Evolutionary conservation across 306 rosid genomes (phyloP).

Genomic region (Datisca glomerata): DNA sequence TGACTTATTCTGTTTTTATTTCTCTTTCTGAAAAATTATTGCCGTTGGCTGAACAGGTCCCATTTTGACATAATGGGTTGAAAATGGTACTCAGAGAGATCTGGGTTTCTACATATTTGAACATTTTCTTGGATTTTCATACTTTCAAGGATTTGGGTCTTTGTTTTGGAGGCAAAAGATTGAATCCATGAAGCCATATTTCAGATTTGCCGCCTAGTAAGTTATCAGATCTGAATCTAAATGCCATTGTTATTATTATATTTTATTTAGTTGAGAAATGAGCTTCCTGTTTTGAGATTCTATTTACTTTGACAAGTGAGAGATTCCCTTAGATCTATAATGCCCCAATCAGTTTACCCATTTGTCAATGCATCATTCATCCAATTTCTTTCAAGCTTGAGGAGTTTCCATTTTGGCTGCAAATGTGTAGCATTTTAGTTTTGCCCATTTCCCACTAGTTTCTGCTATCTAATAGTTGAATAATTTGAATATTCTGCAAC

Average conservation of each 20-base stretch:
- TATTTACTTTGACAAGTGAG: constrained; percentile 6
- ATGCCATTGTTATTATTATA: constrained; percentile 1
- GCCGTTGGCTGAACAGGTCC: neutral
- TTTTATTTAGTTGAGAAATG: constrained; percentile 15
- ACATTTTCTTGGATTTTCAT: constrained; percentile 12
- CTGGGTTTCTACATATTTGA: constrained; percentile 12
- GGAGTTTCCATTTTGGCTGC: neutral
- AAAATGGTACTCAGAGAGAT: constrained; percentile 9
- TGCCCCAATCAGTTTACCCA: constrained; percentile 3
- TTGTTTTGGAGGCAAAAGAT: constrained; percentile 21
- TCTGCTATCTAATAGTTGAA: too few species aligned
- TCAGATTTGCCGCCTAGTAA: constrained; percentile 40
- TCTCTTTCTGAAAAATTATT: constrained; percentile 9
- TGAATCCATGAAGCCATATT: constrained; percentile 22
- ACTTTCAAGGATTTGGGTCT: constrained; percentile 25
- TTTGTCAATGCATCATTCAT: too few species aligned
- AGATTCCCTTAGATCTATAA: constrained; percentile 26
- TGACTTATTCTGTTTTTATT: neutral
- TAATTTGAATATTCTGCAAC: too few species aligned
- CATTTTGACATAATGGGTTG: constrained; percentile 1
- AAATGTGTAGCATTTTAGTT: neutral
- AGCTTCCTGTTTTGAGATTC: constrained; percentile 4
- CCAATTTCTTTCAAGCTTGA: neutral
- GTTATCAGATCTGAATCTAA: constrained; percentile 56
- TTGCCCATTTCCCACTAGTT: constrained; percentile 10